A percentile compares a stretch with the other conserved stretches of the same genome.
These are phyloP conservation scores for Trichoderma sp. DNA, from an alignment of 2,329 filamentous ascomycete genomes.

Conservation along the genomic window DNA sequence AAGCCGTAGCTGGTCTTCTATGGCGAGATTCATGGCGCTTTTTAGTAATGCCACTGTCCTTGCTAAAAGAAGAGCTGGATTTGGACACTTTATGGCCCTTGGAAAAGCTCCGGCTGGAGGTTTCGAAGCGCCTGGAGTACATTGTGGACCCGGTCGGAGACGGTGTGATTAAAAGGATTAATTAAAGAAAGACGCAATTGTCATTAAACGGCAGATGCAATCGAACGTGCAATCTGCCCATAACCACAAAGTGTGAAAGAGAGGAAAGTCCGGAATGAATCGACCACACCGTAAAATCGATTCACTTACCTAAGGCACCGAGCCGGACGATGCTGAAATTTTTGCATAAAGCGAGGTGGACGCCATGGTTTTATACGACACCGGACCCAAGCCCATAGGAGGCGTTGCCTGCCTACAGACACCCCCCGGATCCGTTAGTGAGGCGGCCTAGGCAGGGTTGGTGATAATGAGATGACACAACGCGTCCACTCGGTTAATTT, in stretches of 20 bases:
- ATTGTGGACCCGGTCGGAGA: constrained; percentile 31
- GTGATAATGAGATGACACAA: constrained; percentile 18
- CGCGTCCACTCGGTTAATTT: constrained; percentile 19
- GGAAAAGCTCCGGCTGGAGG: constrained; percentile 50
- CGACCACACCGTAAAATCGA: constrained; percentile 41
- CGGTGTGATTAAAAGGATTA: background rate
- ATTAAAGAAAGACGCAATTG: background rate
- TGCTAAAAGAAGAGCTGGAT: constrained; percentile 44
- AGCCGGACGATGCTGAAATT: constrained; percentile 22
- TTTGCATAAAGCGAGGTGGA: constrained; percentile 22
- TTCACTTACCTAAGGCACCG: constrained; percentile 39
- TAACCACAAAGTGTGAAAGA: constrained; percentile 1
- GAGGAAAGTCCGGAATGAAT: constrained; percentile 21
- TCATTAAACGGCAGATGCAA: background rate
- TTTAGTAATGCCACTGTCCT: constrained; percentile 53
- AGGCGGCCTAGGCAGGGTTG: constrained; percentile 20
- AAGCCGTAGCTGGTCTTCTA: constrained; percentile 48
- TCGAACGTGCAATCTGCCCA: background rate
- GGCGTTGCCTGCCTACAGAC: constrained; percentile 20
- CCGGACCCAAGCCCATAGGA: background rate
- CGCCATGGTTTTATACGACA: constrained; percentile 25
- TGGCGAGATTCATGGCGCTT: constrained; percentile 49
- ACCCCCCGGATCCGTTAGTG: constrained; percentile 25
- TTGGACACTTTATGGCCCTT: constrained; percentile 48
- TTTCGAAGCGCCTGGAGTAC: constrained; percentile 48